Evolutionary conservation across 805 yeast genomes (phyloP), one percentile per base, ranked within the genome.

Genomic region (Metschnikowia lochheadii): DNA sequence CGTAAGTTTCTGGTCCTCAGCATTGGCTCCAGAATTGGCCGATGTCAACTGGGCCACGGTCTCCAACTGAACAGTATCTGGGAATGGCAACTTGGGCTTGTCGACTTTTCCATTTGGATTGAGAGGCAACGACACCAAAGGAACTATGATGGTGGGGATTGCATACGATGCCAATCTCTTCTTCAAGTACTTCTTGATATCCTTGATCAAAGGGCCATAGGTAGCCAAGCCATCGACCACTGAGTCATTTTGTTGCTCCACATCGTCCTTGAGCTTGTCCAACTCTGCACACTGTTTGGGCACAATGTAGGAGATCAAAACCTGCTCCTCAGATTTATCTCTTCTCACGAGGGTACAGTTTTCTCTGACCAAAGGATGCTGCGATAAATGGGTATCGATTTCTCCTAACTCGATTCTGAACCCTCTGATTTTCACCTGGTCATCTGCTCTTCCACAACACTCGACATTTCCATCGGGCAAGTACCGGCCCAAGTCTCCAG

Each of bases 21-120:
- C 71, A 51, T 77, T 83, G 35, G 70, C 76, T 18, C 72, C 75
- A 8, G 70, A 76, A 32, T 53, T 41, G 5, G 55, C 41, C 17
- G 78, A 65, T 42, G 80, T 78, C 44, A 68, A 57, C 54, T 74
- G 70, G 11, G 96, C 82, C 42, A 89, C 96, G 15, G 83, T 77
- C 32, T 84, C 82, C 56, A 94, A 75, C 70, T 92, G 97, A 15
- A 86, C 92, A 21, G 87, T 79, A 50, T 89, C 89, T 49, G 99
- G 99, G 81, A 87, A 89, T 42, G 97, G 98, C 54, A 94, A 75
- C 63, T 92, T 90, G 35, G 98, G 98, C 73, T 94, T 94, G 73
- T 94, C 99, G 51, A 94, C 89, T 70, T 94, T 94, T 60, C 99
- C 99, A 67, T 94, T 94, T 52, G 99, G 99, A 70, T 94, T 94